Base-by-base conservation (phyloP, 495 filamentous ascomycete genomes). In the Penicillium flavigenum region DNA sequence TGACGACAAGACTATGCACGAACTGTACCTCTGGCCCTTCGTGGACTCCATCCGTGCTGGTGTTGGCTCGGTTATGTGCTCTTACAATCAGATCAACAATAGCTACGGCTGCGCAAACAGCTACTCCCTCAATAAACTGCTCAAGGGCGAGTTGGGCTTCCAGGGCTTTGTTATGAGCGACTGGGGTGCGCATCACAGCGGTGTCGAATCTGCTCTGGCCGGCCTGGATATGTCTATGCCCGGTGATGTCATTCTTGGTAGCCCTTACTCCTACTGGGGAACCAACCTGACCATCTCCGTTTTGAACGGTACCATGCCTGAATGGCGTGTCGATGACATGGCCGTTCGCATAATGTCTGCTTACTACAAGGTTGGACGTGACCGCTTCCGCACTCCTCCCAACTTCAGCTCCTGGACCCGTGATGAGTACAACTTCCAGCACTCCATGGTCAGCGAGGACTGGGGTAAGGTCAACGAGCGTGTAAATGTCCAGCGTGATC, bases 141-240 rank as follows among this genome's bases (percentile, higher is more conserved):
- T 98, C 51, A 98, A 98, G 78, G 78, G 84, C 52, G 94, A 98
- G 68, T 80, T 97, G 7, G 92, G 88, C 29, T 98, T 96, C 80
- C 94, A 97, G 75, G 93, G 93, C 10, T 96, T 96, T 66, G 79
- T 93, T 60, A 89, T 93, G 88, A 91, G 84, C 59, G 92, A 96
- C 66, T 96, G 91, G 91, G 76, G 81, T 67, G 92, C 90, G 6
- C 92, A 96, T 64, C 89, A 95, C 70, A 83, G 87, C 17, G 94
- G 94, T 67, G 91, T 88, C 17, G 80, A 83, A 31, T 79, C 79
- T 55, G 89, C 90, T 31, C 75, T 91, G 26, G 94, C 94, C 47
- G 94, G 94, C 52, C 72, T 97, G 46, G 93, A 98, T 67, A 95
- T 96, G 92, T 83, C 86, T 10, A 97, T 97, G 92, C 92, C 94